A percentile compares a stretch with the other conserved stretches of the same genome.
phyloP scores from a whole-genome alignment of 495 filamentous ascomycete species.

The Neurospora sp. region DNA sequence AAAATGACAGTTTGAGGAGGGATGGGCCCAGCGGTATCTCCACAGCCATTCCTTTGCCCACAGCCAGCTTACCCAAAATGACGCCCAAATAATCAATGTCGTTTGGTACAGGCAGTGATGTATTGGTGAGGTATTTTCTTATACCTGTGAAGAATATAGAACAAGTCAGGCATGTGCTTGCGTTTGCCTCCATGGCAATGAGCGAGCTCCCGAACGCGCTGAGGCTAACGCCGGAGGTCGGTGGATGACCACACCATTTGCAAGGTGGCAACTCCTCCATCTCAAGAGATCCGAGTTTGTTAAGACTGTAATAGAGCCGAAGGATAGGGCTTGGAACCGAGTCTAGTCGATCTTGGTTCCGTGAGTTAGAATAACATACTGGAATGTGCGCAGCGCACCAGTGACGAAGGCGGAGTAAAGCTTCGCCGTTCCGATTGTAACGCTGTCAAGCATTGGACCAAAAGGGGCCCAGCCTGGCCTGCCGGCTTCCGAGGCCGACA shows the following conservation, averaged over 20 bases:
- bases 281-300: not conserved
- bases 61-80: not conserved
- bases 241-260: not conserved
- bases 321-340: not conserved
- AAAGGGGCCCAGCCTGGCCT: not conserved
- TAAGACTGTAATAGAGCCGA: not conserved
- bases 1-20: constrained; percentile 1
- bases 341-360: not conserved
- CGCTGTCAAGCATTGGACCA: not conserved
- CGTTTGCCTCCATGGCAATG: not conserved
- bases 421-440: not conserved
- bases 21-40: not conserved
- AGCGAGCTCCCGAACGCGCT: not conserved
- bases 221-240: not conserved
- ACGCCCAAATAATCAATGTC: not conserved
- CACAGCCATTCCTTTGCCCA: not conserved
- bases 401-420: not conserved
- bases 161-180: not conserved
- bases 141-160: not conserved
- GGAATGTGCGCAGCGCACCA: not conserved
- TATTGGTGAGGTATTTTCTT: not conserved
- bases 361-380: not conserved
- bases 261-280: not conserved
- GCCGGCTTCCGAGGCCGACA: not conserved
- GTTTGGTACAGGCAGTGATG: not conserved